phyloP scores from a whole-genome alignment of 2,329 filamentous ascomycete genomes.

The Amesomyces nigricolor region DNA sequence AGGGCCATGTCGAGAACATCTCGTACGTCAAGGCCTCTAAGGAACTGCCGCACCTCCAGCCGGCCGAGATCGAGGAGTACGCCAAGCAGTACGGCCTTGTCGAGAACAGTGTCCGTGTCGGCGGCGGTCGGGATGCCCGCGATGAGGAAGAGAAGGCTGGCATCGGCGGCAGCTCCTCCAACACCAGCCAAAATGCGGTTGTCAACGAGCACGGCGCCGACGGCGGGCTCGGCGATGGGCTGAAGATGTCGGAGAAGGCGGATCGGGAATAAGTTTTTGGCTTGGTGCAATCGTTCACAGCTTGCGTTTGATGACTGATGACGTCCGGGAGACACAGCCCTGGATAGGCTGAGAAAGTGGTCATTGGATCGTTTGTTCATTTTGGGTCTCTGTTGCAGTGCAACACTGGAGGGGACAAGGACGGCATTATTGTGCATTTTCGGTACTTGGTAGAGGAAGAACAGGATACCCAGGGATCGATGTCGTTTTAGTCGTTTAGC shows the following conservation, averaged over 20 bases:
- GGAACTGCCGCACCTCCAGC: slow-evolving; percentile 48
- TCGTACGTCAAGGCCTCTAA: slow-evolving; percentile 54
- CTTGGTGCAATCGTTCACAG: neutral
- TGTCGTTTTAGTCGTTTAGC: neutral
- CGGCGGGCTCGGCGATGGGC: slow-evolving; percentile 10
- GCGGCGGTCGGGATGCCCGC: slow-evolving; percentile 6
- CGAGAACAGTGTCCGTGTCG: neutral
- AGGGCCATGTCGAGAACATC: slow-evolving; percentile 53
- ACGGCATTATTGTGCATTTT: slow-evolving; percentile 11
- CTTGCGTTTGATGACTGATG: neutral
- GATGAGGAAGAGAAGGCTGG: slow-evolving; percentile 18
- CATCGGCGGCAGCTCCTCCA: neutral
- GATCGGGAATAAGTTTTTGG: slow-evolving; percentile 7
- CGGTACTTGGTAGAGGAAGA: slow-evolving; percentile 5
- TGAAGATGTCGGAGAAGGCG: slow-evolving; percentile 7
- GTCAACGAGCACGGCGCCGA: slow-evolving; percentile 16
- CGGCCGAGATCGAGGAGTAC: slow-evolving; percentile 48
- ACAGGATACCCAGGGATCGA: slow-evolving; percentile 12
- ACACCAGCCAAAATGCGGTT: slow-evolving; percentile 4
- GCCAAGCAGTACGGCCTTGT: slow-evolving; percentile 32
- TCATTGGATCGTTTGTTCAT: neutral
- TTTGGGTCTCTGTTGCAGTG: slow-evolving; percentile 3
- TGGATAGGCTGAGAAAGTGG: neutral
- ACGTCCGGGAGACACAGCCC: neutral
- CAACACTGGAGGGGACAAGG: slow-evolving; percentile 1